phyloP scores from a whole-genome alignment of 73 alveolate species.

The Paramecium sexaurelia region DNA sequence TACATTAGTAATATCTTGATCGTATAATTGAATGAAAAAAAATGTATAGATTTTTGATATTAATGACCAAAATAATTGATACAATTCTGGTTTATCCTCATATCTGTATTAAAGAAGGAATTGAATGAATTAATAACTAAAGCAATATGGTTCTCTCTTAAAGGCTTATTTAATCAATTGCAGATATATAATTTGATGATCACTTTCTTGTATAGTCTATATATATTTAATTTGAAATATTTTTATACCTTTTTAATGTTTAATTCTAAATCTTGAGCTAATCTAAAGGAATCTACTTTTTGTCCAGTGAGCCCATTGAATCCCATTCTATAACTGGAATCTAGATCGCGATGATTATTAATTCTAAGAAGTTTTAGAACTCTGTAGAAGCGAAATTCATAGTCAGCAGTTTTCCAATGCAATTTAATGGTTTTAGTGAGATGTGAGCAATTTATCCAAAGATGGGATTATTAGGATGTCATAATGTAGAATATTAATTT shows the following conservation, averaged over 20 bases:
- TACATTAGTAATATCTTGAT: background rate
- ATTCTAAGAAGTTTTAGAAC: background rate
- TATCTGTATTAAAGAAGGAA: background rate
- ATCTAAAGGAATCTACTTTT: background rate
- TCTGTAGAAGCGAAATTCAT: background rate
- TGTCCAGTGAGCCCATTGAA: background rate
- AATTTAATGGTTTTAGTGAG: background rate
- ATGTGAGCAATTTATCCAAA: background rate
- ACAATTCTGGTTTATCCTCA: background rate
- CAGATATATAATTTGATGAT: background rate
- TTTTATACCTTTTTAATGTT: background rate
- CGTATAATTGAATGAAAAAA: background rate
- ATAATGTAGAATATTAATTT: background rate
- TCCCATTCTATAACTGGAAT: background rate
- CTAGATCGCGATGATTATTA: background rate
- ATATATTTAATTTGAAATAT: background rate
- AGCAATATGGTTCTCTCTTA: background rate
- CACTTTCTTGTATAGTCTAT: background rate
- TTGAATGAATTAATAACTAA: background rate
- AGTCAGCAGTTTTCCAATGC: background rate
- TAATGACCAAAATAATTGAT: background rate
- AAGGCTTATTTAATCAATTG: background rate
- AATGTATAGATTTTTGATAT: background rate
- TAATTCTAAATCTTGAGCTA: background rate
- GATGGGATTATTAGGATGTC: background rate